Evolutionary conservation across 2,329 filamentous ascomycete species (phyloP).

Genomic region (Hypomyces rosellus): DNA sequence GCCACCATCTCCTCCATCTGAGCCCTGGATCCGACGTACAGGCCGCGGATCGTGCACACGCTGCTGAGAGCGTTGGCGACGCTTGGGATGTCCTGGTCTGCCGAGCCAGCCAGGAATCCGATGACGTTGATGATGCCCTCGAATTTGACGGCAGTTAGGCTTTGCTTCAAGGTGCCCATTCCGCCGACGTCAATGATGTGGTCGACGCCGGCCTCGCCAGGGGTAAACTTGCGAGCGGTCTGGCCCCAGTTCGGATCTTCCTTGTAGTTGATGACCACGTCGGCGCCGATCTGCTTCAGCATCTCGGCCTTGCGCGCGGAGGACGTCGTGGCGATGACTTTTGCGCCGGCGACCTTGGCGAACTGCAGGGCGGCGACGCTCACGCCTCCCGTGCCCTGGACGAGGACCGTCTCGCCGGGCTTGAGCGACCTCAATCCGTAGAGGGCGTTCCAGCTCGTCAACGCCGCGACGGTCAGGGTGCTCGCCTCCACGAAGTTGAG

Average conservation of each 20-base stretch:
- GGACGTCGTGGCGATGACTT: constrained; percentile 36
- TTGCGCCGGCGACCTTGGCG: constrained; percentile 33
- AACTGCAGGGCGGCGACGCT: constrained; percentile 35
- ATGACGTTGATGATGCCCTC: constrained; percentile 36
- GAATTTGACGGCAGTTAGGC: constrained; percentile 31
- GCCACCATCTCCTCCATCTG: constrained; percentile 40
- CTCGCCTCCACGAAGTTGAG: constrained; percentile 41
- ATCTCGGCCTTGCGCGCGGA: constrained; percentile 29
- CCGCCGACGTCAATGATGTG: constrained; percentile 40
- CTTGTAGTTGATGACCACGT: constrained; percentile 39
- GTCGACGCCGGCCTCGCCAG: constrained; percentile 31
- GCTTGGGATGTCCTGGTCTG: neutral
- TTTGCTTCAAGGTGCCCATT: constrained; percentile 32
- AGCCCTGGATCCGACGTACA: constrained; percentile 32
- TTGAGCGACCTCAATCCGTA: constrained; percentile 37
- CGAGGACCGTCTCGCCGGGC: constrained; percentile 32
- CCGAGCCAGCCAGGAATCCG: constrained; percentile 15
- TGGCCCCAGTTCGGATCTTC: constrained; percentile 34
- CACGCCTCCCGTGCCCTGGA: constrained; percentile 38
- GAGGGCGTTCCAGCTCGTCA: constrained; percentile 54
- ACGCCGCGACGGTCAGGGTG: constrained; percentile 45
- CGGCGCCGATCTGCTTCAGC: constrained; percentile 33
- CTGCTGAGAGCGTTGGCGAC: constrained; percentile 1
- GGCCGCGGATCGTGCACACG: constrained; percentile 28
- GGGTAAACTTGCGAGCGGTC: constrained; percentile 28